Conservation (phyloP, 164 flowering plant species). For the Akebia trifoliata region DNA sequence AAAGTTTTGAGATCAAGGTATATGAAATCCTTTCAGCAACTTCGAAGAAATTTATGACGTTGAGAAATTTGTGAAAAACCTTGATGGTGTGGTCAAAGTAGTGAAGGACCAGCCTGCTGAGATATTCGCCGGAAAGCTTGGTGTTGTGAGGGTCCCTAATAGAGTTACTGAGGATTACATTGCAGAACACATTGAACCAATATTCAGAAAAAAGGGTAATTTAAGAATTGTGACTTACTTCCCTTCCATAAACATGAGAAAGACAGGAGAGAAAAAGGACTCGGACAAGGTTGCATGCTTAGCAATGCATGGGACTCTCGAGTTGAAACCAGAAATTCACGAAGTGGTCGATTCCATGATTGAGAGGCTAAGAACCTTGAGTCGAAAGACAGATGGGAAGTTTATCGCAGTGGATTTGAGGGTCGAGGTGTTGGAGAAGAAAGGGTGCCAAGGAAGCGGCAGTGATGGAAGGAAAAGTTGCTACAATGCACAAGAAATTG, state of each 20-base stretch:
- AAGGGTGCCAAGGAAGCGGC: constrained; percentile 57
- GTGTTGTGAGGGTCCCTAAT: constrained; percentile 73
- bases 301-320: constrained; percentile 76
- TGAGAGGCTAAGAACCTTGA: constrained; percentile 61
- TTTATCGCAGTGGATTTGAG: constrained; percentile 88
- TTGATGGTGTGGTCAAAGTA: constrained; percentile 73
- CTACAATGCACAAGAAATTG: constrained; percentile 63
- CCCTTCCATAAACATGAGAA: constrained; percentile 81
- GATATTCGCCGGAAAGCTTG: constrained; percentile 42
- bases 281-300: constrained; percentile 63
- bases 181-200: constrained; percentile 53
- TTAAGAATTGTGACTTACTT: constrained; percentile 75
- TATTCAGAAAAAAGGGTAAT: constrained; percentile 50
- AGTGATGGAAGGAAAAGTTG: constrained; percentile 50
- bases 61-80: constrained; percentile 60
- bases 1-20: background rate
- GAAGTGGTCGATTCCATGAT: constrained; percentile 83
- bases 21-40: constrained; percentile 41
- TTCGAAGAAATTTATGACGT: constrained; percentile 83
- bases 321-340: constrained; percentile 62
- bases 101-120: constrained; percentile 47
- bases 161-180: constrained; percentile 66
- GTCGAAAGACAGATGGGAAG: constrained; percentile 61
- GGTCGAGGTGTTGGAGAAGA: constrained; percentile 62
- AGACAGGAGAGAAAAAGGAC: constrained; percentile 28